These are phyloP conservation scores for Leptodermis oblonga DNA, from an alignment of 257 asterid genomes.

Conservation along the genomic window DNA sequence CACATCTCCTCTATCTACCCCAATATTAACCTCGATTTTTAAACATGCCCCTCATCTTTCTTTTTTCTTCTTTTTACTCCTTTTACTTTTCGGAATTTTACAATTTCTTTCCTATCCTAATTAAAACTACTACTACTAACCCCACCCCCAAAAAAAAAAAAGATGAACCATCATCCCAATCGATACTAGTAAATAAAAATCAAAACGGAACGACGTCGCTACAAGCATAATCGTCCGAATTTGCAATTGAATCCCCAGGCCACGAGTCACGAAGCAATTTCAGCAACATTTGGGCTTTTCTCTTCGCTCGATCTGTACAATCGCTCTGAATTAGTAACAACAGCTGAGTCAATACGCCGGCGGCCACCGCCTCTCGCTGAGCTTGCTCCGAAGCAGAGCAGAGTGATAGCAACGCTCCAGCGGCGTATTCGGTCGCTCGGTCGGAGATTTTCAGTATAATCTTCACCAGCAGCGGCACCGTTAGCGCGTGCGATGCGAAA, in stretches of 20 bases:
- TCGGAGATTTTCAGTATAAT: constrained; percentile 69
- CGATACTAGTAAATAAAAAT: neutral
- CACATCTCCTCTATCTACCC: constrained; percentile 33
- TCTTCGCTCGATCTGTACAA: constrained; percentile 93
- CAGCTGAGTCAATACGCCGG: constrained; percentile 78
- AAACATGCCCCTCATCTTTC: neutral
- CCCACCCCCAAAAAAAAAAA: constrained; percentile 7
- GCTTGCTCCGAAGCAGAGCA: constrained; percentile 72
- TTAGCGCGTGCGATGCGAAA: constrained; percentile 67
- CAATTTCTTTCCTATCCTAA: neutral
- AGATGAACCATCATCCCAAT: neutral
- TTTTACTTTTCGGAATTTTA: neutral
- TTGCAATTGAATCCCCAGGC: constrained; percentile 60
- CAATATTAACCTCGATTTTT: constrained; percentile 11
- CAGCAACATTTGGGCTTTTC: constrained; percentile 91
- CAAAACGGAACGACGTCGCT: constrained; percentile 75
- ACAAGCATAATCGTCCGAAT: constrained; percentile 64
- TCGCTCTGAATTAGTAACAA: constrained; percentile 87
- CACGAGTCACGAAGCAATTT: constrained; percentile 78
- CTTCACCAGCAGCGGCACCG: constrained; percentile 78
- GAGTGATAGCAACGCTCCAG: constrained; percentile 79
- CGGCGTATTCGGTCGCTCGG: constrained; percentile 94
- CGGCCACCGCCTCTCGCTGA: constrained; percentile 63
- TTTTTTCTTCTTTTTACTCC: too few relatives aligned
- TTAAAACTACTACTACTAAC: neutral